Percentiles rank a stretch among this genome's conserved stretches.
These are phyloP conservation scores for Scheffersomyces cryptocercus DNA, from an alignment of 1,139 yeast genomes.

Conservation along the genomic window DNA sequence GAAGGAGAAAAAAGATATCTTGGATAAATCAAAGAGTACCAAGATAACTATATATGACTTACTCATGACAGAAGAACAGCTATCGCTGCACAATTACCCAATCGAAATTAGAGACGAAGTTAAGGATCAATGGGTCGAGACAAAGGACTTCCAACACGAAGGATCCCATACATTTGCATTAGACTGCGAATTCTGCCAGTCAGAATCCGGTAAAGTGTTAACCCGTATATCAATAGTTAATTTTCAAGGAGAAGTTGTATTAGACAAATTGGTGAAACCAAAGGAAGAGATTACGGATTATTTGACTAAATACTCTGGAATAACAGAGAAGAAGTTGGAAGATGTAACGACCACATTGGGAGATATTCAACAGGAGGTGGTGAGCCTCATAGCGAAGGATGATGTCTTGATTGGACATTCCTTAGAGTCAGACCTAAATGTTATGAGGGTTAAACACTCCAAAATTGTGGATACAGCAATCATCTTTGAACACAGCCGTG, in stretches of 20 bases:
- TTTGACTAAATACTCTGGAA: constrained; percentile 82
- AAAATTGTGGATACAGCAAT: constrained; percentile 68
- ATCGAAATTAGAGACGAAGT: constrained; percentile 41
- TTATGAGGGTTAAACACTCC: constrained; percentile 60
- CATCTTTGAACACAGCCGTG: constrained; percentile 71
- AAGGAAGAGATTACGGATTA: constrained; percentile 72
- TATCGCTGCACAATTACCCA: constrained; percentile 59
- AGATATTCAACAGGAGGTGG: constrained; percentile 65
- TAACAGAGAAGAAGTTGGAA: constrained; percentile 65
- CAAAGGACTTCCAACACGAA: constrained; percentile 50
- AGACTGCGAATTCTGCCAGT: constrained; percentile 91
- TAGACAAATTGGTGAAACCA: constrained; percentile 81
- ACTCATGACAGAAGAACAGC: constrained; percentile 44
- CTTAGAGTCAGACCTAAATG: constrained; percentile 65
- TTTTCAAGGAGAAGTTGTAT: constrained; percentile 56
- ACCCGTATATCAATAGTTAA: constrained; percentile 78
- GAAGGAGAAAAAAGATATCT: constrained; percentile 46
- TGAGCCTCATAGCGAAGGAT: constrained; percentile 42
- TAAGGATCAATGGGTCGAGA: constrained; percentile 56
- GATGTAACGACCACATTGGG: constrained; percentile 63
- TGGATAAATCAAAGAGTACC: constrained; percentile 31
- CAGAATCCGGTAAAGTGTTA: constrained; percentile 62
- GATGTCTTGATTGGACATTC: constrained; percentile 77
- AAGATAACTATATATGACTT: constrained; percentile 57
- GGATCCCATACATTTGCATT: constrained; percentile 71